Percentiles rank a stretch among this genome's conserved stretches.
Evolutionary conservation across 257 asterid genomes (phyloP).

Genomic region (Penstemon davidsonii): DNA sequence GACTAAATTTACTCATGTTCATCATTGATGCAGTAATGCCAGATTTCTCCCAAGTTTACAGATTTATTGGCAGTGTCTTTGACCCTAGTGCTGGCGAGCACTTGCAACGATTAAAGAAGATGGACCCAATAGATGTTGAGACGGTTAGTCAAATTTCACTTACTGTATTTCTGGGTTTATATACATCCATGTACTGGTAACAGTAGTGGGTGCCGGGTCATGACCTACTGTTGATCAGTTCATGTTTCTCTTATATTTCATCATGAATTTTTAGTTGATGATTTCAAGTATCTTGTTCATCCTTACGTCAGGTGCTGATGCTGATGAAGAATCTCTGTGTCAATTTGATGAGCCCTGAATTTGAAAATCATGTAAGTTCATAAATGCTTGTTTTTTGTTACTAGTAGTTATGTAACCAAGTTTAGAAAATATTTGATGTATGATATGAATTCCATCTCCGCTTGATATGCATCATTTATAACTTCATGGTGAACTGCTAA

Average conservation of each 20-base stretch:
- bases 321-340: constrained; percentile 78
- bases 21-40: constrained; percentile 43
- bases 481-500: background rate
- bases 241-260: background rate
- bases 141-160: constrained; percentile 58
- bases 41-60: constrained; percentile 78
- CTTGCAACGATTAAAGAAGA: constrained; percentile 53
- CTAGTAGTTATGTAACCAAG: background rate
- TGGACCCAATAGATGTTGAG: constrained; percentile 77
- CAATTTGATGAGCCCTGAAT: constrained; percentile 77
- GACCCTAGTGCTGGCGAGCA: constrained; percentile 49
- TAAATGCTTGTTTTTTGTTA: background rate
- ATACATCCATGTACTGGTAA: background rate
- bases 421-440: background rate
- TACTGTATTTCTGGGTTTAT: background rate
- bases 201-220: background rate
- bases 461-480: background rate
- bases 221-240: background rate
- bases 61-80: constrained; percentile 78
- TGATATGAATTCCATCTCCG: background rate
- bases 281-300: background rate
- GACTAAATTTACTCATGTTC: background rate
- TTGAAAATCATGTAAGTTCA: constrained; percentile 73
- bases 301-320: constrained; percentile 55
- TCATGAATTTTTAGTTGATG: no score